phyloP scores from a whole-genome alignment of 2,329 filamentous ascomycete genomes.

The Cytospora piceae region DNA sequence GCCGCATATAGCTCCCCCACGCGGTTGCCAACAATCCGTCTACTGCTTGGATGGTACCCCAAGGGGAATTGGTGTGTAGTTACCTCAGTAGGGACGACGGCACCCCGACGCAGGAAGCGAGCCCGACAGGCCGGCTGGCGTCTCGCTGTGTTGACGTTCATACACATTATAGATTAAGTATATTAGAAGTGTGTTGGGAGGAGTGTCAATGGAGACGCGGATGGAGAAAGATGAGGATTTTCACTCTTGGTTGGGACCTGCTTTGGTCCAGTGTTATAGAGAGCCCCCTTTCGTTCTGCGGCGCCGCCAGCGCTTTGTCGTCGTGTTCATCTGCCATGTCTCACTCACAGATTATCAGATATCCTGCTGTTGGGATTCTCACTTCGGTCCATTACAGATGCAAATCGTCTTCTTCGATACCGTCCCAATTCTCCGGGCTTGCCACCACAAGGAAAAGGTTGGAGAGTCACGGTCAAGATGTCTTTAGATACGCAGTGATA shows the following conservation, averaged over 20 bases:
- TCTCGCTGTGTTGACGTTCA: constrained; percentile 1
- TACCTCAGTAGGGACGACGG: constrained; percentile 11
- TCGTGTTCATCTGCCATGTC: not conserved
- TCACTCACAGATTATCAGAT: not conserved
- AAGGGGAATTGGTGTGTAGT: constrained; percentile 10
- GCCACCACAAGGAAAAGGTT: not conserved
- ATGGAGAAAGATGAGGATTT: not conserved
- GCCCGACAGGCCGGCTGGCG: not conserved
- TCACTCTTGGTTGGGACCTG: not conserved
- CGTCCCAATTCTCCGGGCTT: not conserved
- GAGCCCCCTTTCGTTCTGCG: not conserved
- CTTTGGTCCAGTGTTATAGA: not conserved
- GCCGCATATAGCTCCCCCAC: constrained; percentile 5
- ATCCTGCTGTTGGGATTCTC: not conserved
- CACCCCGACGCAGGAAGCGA: constrained; percentile 8
- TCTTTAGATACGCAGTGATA: not conserved
- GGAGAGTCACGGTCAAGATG: not conserved
- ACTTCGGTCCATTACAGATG: too few species aligned
- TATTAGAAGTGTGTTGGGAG: not conserved
- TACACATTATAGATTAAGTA: constrained; percentile 2
- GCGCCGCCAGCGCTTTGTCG: not conserved
- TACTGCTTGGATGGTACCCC: constrained; percentile 10
- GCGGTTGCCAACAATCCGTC: constrained; percentile 14
- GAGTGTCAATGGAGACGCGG: not conserved
- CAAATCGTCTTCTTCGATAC: too few species aligned